Base-by-base conservation (phyloP, 1,284 basidiomycete genomes). In the Cryptococcus sp. region DNA sequence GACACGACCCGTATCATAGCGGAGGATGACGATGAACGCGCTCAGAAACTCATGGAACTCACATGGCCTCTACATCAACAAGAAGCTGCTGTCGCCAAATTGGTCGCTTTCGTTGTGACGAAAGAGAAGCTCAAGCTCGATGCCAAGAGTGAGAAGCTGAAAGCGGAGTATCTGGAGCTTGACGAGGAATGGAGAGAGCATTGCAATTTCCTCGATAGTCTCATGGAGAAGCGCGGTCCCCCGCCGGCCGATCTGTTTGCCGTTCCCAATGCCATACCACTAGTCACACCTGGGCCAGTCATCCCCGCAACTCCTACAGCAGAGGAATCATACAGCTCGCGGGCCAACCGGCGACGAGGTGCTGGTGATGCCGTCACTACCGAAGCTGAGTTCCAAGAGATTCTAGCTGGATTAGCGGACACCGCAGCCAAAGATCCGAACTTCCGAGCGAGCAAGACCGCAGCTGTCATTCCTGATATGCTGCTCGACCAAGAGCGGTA, bases 301-400 rank as follows among this genome's bases (percentile, higher is more conserved):
- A 57, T 54, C 19, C 61, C 61, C 7, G 47, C 67, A 0, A 65
- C 67, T 0, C 72, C 72, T 0, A 57, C 68, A 8, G 62, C 66
- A 13, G 73, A 77, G 40, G 75, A 77, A 27, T 46, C 64, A 25
- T 62, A 63, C 22, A 54, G 43, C 27, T 61, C 67, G 2, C 65
- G 71, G 16, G 67, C 66, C 20, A 71, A 67, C 40, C 67, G 72
- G 11, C 67, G 73, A 15, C 63, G 69, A 19, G 62, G 72, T 50
- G 65, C 63, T 22, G 91, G 92, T 22, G 94, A 98, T 76, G 88
- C 91, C 7, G 93, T 95, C 13, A 86, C 92, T 1, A 93, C 93
- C 19, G 95, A 98, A 76, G 84, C 96, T 57, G 95, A 98, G 81
- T 94, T 97, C 85, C 90, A 97, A 71, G 93, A 94, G 79, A 94